A percentile compares a stretch with the other conserved stretches of the same genome.
phyloP scores from a whole-genome alignment of 2,329 filamentous ascomycete species.

The Sclerotinia sclerotiorum region DNA sequence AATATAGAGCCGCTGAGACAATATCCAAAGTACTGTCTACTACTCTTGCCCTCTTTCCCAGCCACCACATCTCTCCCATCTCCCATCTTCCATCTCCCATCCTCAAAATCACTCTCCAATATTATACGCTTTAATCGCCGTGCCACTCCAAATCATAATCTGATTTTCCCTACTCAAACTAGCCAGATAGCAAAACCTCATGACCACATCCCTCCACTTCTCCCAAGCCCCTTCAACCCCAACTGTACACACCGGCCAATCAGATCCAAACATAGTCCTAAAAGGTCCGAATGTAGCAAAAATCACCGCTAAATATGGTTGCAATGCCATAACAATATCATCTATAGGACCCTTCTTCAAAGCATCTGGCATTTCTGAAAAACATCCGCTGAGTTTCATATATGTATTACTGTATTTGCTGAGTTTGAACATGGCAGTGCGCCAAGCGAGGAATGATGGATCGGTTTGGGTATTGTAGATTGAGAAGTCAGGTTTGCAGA shows the following conservation, averaged over 20 bases:
- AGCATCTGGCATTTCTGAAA: constrained; percentile 69
- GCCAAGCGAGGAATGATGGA: constrained; percentile 63
- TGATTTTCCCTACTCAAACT: constrained; percentile 60
- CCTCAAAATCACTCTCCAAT: constrained; percentile 42
- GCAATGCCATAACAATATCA: constrained; percentile 61
- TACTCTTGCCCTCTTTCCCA: too few relatives aligned
- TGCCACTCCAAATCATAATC: constrained; percentile 69
- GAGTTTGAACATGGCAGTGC: constrained; percentile 65
- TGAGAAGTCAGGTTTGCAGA: constrained; percentile 81
- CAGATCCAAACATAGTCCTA: constrained; percentile 84
- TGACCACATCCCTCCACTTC: constrained; percentile 72
- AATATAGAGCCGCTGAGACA: background rate
- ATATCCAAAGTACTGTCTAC: background rate
- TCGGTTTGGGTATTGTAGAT: constrained; percentile 53
- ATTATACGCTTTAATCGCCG: constrained; percentile 69
- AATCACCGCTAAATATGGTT: constrained; percentile 70
- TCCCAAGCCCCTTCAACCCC: constrained; percentile 63
- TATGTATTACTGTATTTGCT: constrained; percentile 66
- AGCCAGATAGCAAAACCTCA: constrained; percentile 63
- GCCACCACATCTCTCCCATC: too few relatives aligned
- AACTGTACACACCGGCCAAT: constrained; percentile 90
- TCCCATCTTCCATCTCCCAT: too few relatives aligned
- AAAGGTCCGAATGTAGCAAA: constrained; percentile 69
- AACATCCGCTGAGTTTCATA: constrained; percentile 88
- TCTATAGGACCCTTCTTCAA: constrained; percentile 51